Conservation (phyloP, 176 grass and related monocot species). For the Alloteropsis semialata region DNA sequence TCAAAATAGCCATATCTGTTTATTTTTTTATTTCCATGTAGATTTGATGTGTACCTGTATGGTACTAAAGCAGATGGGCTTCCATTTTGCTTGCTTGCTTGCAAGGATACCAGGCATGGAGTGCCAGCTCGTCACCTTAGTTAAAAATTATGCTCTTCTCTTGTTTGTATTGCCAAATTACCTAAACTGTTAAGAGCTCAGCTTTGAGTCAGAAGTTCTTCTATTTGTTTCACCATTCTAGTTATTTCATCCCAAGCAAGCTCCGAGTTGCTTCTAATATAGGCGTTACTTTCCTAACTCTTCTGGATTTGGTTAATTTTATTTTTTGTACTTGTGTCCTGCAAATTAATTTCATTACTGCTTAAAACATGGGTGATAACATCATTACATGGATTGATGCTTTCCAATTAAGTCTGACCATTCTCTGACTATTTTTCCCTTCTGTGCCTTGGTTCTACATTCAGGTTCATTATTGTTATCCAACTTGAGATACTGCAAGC, state of each 20-base stretch:
- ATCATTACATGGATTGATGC: background rate
- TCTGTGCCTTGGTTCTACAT: background rate
- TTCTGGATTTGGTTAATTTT: background rate
- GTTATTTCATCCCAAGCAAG: background rate
- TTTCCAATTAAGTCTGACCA: background rate
- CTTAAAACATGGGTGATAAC: background rate
- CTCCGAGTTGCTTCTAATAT: background rate
- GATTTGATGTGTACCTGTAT: too few relatives aligned
- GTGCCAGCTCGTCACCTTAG: too few relatives aligned
- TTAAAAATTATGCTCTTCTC: background rate
- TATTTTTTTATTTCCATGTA: too few relatives aligned
- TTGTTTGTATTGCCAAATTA: background rate
- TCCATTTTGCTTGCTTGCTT: background rate
- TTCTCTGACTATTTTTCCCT: background rate
- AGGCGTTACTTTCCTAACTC: background rate
- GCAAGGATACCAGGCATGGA: background rate
- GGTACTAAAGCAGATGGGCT: background rate
- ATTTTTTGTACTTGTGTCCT: background rate
- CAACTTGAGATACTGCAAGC: slow-evolving; percentile 49
- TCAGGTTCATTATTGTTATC: slow-evolving; percentile 75
- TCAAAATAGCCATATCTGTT: too few relatives aligned
- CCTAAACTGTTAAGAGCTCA: background rate
- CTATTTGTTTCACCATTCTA: background rate
- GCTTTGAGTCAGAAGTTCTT: background rate
- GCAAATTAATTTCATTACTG: background rate